Percentiles rank a stretch among this genome's conserved stretches.
Conservation (phyloP, 805 yeast species). For the Saturnispora serradocipensis region DNA sequence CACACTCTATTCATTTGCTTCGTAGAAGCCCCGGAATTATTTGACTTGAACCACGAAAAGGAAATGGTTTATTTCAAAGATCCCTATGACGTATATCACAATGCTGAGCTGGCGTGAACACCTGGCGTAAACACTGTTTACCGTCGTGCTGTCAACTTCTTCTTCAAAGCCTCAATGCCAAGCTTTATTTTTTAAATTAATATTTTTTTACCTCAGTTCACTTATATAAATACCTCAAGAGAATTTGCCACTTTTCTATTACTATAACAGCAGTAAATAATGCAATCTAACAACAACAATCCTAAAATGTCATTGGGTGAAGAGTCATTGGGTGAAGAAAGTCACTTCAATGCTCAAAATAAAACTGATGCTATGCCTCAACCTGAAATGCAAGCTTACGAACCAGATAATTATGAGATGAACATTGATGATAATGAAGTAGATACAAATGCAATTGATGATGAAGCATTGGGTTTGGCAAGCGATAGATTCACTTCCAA, state of each 20-base stretch:
- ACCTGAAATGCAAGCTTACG: slow-evolving; percentile 5
- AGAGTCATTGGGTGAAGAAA: background rate
- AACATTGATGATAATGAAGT: slow-evolving; percentile 1
- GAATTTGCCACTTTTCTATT: background rate
- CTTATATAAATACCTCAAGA: background rate
- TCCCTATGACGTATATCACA: background rate
- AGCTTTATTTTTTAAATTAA: background rate
- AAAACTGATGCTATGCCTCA: background rate
- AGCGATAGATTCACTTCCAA: slow-evolving; percentile 59
- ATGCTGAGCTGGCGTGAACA: background rate
- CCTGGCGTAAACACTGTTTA: background rate
- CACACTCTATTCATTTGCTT: slow-evolving; percentile 77
- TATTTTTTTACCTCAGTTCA: background rate
- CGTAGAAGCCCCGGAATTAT: slow-evolving; percentile 76
- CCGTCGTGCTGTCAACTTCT: background rate
- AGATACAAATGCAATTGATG: slow-evolving; percentile 1
- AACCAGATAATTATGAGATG: slow-evolving; percentile 4
- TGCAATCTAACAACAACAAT: background rate
- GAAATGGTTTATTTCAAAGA: slow-evolving; percentile 14
- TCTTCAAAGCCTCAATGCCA: background rate
- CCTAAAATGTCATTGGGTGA: background rate
- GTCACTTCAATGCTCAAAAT: background rate
- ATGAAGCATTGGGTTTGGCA: slow-evolving; percentile 6
- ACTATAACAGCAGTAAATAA: background rate
- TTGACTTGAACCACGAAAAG: slow-evolving; percentile 58